phyloP scores from a whole-genome alignment of 2,329 filamentous ascomycete genomes.

The Calonectria naviculata region DNA sequence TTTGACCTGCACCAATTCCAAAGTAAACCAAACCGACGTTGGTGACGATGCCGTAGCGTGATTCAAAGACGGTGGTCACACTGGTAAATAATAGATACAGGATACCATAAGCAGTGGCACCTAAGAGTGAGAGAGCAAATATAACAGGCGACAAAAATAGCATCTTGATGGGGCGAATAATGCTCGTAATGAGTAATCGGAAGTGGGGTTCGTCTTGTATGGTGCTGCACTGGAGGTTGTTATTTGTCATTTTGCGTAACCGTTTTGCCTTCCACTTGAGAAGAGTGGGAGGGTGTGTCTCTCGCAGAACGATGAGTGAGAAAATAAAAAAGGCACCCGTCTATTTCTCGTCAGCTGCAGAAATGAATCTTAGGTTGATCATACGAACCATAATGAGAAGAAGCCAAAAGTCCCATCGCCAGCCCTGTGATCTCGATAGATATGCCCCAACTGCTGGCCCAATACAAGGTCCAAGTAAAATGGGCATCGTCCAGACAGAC shows the following conservation, averaged over 20 bases:
- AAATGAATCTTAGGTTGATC: background rate
- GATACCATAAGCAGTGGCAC: conserved; percentile 65
- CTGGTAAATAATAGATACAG: conserved; percentile 65
- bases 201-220: conserved; percentile 47
- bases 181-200: conserved; percentile 51
- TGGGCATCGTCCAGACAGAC: conserved; percentile 36
- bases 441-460: conserved; percentile 51
- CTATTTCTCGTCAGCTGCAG: conserved; percentile 41
- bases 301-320: background rate
- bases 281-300: conserved; percentile 45
- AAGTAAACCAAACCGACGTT: conserved; percentile 54
- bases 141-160: conserved; percentile 59
- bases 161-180: conserved; percentile 58
- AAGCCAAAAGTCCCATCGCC: conserved; percentile 63
- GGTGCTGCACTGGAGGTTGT: background rate
- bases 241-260: background rate
- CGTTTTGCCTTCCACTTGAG: conserved; percentile 69
- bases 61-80: conserved; percentile 58
- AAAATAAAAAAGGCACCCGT: background rate
- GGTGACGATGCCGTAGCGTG: conserved; percentile 45
- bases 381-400: conserved; percentile 50
- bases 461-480: conserved; percentile 37
- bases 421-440: conserved; percentile 56
- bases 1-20: conserved; percentile 54
- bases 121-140: conserved; percentile 57